Base-by-base conservation (phyloP, 768 basidiomycete species). In the Lanmaoa rubissima region DNA sequence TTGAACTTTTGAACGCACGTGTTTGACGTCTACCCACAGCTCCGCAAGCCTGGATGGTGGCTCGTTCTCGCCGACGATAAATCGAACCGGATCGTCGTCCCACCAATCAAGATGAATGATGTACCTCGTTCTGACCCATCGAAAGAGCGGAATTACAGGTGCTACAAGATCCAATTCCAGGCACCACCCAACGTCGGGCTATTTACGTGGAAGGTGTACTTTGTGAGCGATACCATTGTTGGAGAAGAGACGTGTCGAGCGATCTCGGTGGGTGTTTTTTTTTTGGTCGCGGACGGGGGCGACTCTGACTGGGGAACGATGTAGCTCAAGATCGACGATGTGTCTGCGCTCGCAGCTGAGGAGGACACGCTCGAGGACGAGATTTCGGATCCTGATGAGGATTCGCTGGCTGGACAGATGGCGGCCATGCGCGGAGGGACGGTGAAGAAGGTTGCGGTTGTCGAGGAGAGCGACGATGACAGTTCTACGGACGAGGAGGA, bases 321-420 rank as follows among this genome's bases (percentile, higher is more conserved):
- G 10, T 61, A 95, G 92, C 84, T 97, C 59, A 88, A 88, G 69
- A 88, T 97, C 35, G 91, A 94, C 51, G 87, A 92, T 41, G 75
- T 82, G 4, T 79, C 86, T 11, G 77, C 77, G 1, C 74, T 87
- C 17, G 76, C 69, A 12, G 75, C 75, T 0, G 85, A 86, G 7
- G 87, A 87, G 40, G 76, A 81, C 54, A 81, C 74, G 31, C 76
- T 75, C 21, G 95, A 96, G 36, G 94, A 98, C 66, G 95, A 97
- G 57, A 99, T 98, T 61, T 97, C 94, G 0, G 97, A 98, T 48
- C 97, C 97, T 0, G 97, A 98, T 32, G 97, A 98, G 72, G 97
- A 98, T 72, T 83, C 89, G 26, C 76, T 98, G 50, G 97, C 94
- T 5, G 97, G 97, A 9, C 97, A 99, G 78, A 96, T 98, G 92